Conservation (phyloP, 208 protist genomes). For the Herpetomonas samuelpessoai region DNA sequence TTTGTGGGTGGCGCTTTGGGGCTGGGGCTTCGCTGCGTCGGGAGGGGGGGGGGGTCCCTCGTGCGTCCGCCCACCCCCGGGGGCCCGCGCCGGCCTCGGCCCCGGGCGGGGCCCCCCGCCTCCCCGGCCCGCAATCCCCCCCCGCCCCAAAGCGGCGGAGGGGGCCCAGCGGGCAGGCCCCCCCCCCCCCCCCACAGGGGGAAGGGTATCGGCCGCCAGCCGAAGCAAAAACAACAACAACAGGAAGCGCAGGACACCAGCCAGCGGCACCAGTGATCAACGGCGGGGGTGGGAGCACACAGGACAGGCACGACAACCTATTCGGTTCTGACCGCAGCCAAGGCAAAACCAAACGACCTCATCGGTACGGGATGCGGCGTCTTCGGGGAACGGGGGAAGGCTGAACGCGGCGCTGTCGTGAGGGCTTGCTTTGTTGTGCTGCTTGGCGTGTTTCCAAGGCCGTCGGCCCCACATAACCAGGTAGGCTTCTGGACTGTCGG, state of each 20-base stretch:
- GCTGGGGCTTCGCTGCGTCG: no score
- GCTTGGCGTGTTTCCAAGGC: conserved; percentile 1
- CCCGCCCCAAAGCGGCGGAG: not conserved
- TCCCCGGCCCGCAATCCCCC: not conserved
- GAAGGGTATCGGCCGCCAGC: conserved; percentile 3
- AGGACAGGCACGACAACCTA: conserved; percentile 38
- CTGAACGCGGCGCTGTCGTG: conserved; percentile 27
- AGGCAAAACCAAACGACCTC: conserved; percentile 60
- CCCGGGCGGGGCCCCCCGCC: no score
- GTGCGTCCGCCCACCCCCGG: not conserved
- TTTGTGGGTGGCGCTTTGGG: no score
- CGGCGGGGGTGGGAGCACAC: conserved; percentile 16
- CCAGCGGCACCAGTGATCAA: not conserved
- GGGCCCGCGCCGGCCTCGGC: no score
- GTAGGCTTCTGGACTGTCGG: conserved; percentile 55
- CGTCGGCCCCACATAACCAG: conserved; percentile 42
- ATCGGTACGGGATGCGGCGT: conserved; percentile 19
- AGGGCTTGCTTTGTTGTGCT: conserved; percentile 5
- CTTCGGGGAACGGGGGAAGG: conserved; percentile 32
- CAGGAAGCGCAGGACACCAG: not conserved
- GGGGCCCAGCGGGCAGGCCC: not conserved
- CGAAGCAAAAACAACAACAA: conserved; percentile 4
- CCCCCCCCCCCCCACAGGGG: not conserved
- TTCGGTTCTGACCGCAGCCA: conserved; percentile 38
- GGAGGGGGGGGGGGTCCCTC: not conserved